phyloP scores from a whole-genome alignment of 208 protist genomes.

The Leishmania tropica region DNA sequence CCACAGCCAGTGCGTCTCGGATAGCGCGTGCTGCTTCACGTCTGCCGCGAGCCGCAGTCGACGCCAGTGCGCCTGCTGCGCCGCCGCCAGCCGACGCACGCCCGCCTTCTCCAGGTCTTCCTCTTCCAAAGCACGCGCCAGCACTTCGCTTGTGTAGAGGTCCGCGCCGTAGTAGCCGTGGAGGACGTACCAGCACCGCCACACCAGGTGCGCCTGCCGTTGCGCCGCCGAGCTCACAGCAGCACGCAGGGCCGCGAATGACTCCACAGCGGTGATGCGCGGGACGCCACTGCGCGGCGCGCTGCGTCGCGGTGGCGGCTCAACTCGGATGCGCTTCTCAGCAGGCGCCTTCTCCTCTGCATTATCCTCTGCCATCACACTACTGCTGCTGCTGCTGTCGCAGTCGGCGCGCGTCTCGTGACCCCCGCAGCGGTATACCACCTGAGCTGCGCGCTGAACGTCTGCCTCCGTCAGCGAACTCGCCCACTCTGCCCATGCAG shows the following conservation, averaged over 20 bases:
- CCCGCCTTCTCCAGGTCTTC: constrained; percentile 17
- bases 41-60: neutral
- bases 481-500: constrained; percentile 31
- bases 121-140: constrained; percentile 12
- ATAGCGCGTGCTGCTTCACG: constrained; percentile 24
- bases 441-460: constrained; percentile 1
- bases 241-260: constrained; percentile 11
- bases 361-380: neutral
- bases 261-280: neutral
- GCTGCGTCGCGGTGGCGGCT: neutral
- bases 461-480: neutral
- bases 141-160: constrained; percentile 22
- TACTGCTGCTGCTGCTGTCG: neutral
- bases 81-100: constrained; percentile 11
- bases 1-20: constrained; percentile 34
- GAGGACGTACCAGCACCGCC: constrained; percentile 26
- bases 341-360: constrained; percentile 1
- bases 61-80: constrained; percentile 22
- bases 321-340: constrained; percentile 6
- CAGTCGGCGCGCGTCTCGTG: neutral
- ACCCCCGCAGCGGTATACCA: neutral
- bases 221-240: neutral
- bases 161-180: constrained; percentile 28
- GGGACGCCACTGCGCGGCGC: neutral
- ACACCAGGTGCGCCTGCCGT: constrained; percentile 20